Evolutionary conservation across 306 rosid species (phyloP).

Genomic region (Medicago ruthenica): DNA sequence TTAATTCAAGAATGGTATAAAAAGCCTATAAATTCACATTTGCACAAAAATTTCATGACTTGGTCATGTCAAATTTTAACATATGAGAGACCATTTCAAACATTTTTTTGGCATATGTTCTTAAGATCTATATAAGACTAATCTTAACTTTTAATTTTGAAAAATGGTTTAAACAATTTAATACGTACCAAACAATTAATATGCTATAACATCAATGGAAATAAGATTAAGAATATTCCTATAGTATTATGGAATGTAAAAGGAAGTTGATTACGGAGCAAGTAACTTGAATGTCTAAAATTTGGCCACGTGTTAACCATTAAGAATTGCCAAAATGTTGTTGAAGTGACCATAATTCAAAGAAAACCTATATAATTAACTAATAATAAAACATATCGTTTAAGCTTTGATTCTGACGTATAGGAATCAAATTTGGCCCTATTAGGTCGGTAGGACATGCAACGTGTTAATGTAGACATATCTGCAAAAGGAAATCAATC

Average conservation of each 20-base stretch:
- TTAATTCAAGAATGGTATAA: slow-evolving; percentile 34
- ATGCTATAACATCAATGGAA: background rate
- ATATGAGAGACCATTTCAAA: background rate
- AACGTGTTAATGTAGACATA: slow-evolving; percentile 48
- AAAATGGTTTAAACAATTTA: slow-evolving; percentile 13
- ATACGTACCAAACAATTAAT: background rate
- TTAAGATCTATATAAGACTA: background rate
- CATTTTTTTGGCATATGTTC: background rate
- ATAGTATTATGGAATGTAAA: background rate
- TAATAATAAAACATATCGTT: slow-evolving; percentile 4
- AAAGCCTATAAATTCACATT: slow-evolving; percentile 16
- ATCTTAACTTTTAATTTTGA: slow-evolving; percentile 3
- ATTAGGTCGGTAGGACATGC: slow-evolving; percentile 43
- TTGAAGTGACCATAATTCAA: background rate
- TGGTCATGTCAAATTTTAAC: background rate
- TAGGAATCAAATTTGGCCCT: slow-evolving; percentile 56
- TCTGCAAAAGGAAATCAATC: slow-evolving; percentile 41
- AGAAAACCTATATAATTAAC: background rate
- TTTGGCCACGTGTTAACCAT: slow-evolving; percentile 38
- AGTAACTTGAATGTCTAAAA: slow-evolving; percentile 28
- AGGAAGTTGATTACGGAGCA: background rate
- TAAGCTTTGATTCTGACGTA: slow-evolving; percentile 33
- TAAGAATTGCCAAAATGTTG: slow-evolving; percentile 37
- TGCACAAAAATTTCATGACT: background rate
- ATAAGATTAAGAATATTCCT: slow-evolving; percentile 18